phyloP scores from a whole-genome alignment of 441 rosid species.

The Euphorbia celastroides region DNA sequence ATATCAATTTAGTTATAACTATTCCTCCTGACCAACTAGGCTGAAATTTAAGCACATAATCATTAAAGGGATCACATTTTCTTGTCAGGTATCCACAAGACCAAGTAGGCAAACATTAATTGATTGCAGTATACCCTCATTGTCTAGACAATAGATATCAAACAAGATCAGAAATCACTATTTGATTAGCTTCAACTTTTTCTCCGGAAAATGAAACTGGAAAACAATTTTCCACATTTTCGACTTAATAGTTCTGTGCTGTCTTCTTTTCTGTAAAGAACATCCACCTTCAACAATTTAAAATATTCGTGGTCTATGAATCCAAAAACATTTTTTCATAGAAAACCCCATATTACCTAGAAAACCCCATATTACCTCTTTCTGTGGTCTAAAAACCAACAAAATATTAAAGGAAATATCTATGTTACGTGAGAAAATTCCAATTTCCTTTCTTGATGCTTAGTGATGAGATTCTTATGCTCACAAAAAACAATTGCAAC shows the following conservation, averaged over 20 bases:
- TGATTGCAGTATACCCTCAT: neutral
- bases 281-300: neutral
- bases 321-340: neutral
- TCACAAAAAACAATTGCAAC: neutral
- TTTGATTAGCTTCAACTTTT: neutral
- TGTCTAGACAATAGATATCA: neutral
- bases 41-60: too few relatives aligned
- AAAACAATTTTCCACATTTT: neutral
- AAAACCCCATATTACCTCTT: neutral
- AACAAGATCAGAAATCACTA: neutral
- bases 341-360: neutral
- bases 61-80: too few relatives aligned
- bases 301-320: neutral
- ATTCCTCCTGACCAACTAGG: too few relatives aligned
- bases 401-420: neutral
- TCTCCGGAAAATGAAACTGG: neutral
- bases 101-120: conserved; percentile 3
- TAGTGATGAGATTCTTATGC: neutral
- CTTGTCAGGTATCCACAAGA: neutral
- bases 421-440: neutral
- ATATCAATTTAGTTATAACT: too few relatives aligned
- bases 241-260: neutral
- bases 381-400: neutral
- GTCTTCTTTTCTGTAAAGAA: neutral
- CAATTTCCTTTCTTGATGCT: neutral